Evolutionary conservation across 441 rosid genomes (phyloP).

Genomic region (Eutrema salsugineum): DNA sequence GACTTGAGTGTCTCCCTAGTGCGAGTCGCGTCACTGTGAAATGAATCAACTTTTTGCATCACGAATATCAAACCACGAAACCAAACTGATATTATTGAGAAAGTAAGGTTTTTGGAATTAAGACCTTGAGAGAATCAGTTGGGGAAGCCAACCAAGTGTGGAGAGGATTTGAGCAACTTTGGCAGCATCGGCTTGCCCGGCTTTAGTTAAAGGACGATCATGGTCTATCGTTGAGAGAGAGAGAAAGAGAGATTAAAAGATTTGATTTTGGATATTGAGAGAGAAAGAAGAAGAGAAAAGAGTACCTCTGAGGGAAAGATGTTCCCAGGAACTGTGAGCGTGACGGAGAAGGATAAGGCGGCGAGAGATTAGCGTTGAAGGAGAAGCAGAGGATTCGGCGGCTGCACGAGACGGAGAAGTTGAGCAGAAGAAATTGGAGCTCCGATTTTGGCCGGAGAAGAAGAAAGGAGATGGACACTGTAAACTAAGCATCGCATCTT

Average conservation of each 20-base stretch:
- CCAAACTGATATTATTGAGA: neutral
- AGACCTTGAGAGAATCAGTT: constrained; percentile 75
- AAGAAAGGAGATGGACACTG: constrained; percentile 16
- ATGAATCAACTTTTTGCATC: neutral
- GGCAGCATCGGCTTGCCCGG: constrained; percentile 66
- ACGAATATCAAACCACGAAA: neutral
- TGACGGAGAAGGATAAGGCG: constrained; percentile 95
- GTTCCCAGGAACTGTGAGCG: constrained; percentile 84
- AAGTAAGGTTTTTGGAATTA: neutral
- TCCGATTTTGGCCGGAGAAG: constrained; percentile 21
- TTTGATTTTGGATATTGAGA: neutral
- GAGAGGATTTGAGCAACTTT: constrained; percentile 62
- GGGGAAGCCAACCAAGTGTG: constrained; percentile 80
- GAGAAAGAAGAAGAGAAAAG: neutral
- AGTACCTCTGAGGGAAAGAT: constrained; percentile 64
- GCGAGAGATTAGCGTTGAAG: constrained; percentile 44
- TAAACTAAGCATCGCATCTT: constrained; percentile 24
- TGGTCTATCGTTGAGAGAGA: constrained; percentile 45
- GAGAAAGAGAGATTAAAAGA: neutral
- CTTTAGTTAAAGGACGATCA: constrained; percentile 79
- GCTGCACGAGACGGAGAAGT: constrained; percentile 7
- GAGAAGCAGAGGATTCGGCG: constrained; percentile 3
- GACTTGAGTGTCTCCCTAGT: constrained; percentile 71
- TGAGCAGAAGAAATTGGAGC: neutral
- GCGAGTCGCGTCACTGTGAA: constrained; percentile 70